Evolutionary conservation across 2,329 filamentous ascomycete genomes (phyloP).

Genomic region (Xylaria sp.): DNA sequence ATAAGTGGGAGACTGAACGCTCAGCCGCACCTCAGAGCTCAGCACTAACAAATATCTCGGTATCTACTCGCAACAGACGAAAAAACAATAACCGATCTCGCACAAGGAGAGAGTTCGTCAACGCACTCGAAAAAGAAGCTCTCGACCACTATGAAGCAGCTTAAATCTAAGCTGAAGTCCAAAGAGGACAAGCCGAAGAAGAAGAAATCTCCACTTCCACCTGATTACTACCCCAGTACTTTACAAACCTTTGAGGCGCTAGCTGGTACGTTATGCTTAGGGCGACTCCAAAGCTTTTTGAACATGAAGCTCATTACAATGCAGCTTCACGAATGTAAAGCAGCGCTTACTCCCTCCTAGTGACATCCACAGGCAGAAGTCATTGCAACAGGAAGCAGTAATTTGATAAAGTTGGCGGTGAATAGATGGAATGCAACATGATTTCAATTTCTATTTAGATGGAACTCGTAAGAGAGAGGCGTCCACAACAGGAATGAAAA

Average conservation of each 20-base stretch:
- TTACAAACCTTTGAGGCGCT: constrained; percentile 32
- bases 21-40: neutral
- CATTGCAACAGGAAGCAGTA: neutral
- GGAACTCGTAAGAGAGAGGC: neutral
- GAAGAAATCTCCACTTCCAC: constrained; percentile 24
- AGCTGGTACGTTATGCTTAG: constrained; percentile 20
- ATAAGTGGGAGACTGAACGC: neutral
- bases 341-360: neutral
- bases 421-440: neutral
- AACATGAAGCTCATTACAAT: constrained; percentile 10
- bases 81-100: constrained; percentile 27
- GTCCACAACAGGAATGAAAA: neutral
- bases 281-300: neutral
- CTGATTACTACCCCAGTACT: constrained; percentile 31
- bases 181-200: constrained; percentile 33
- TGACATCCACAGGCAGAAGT: neutral
- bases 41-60: constrained; percentile 13
- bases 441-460: neutral
- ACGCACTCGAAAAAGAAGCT: constrained; percentile 23
- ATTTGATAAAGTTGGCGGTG: constrained; percentile 3
- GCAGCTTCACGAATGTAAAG: constrained; percentile 28
- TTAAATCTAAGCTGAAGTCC: constrained; percentile 40
- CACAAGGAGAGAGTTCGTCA: constrained; percentile 24
- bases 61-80: constrained; percentile 27
- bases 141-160: constrained; percentile 37